phyloP scores from a whole-genome alignment of 2,329 filamentous ascomycete genomes.

The Arthrobotrys musiformis region DNA sequence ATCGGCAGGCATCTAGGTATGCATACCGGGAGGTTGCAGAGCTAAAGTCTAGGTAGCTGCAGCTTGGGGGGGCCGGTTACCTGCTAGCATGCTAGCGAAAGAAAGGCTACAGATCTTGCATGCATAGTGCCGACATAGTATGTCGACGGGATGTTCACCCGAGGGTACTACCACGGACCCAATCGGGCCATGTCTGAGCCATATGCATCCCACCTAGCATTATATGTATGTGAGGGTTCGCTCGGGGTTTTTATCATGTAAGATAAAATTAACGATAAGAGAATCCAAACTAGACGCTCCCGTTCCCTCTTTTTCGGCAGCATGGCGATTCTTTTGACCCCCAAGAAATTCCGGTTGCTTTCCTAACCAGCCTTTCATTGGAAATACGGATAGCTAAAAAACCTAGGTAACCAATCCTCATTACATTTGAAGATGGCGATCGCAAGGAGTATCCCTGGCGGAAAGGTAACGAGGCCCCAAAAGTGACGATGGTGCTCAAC shows the following conservation, averaged over 20 bases:
- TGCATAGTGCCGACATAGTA: slow-evolving; percentile 44
- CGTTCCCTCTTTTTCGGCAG: slow-evolving; percentile 3
- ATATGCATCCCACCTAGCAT: slow-evolving; percentile 36
- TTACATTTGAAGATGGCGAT: slow-evolving; percentile 55
- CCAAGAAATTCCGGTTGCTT: slow-evolving; percentile 31
- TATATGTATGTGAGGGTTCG: slow-evolving; percentile 6
- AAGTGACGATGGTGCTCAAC: slow-evolving; percentile 47
- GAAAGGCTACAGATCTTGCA: slow-evolving; percentile 42
- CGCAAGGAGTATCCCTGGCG: slow-evolving; percentile 55
- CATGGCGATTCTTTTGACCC: not conserved
- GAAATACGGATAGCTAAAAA: slow-evolving; percentile 4
- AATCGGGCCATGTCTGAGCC: slow-evolving; percentile 35
- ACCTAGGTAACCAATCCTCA: slow-evolving; percentile 45
- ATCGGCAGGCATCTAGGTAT: slow-evolving; percentile 34
- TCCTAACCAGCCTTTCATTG: slow-evolving; percentile 33
- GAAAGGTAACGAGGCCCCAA: slow-evolving; percentile 24
- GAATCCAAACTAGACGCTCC: slow-evolving; percentile 2
- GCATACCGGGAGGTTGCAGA: slow-evolving; percentile 49
- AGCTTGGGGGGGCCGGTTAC: slow-evolving; percentile 38
- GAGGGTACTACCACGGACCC: slow-evolving; percentile 31
- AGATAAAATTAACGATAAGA: slow-evolving; percentile 30
- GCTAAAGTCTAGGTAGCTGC: slow-evolving; percentile 17
- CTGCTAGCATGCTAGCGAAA: slow-evolving; percentile 29
- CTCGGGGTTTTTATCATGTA: slow-evolving; percentile 6
- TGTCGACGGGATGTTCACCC: slow-evolving; percentile 52